Evolutionary conservation across 1,284 basidiomycete species (phyloP).

Genomic region (Tilletia setariae): DNA sequence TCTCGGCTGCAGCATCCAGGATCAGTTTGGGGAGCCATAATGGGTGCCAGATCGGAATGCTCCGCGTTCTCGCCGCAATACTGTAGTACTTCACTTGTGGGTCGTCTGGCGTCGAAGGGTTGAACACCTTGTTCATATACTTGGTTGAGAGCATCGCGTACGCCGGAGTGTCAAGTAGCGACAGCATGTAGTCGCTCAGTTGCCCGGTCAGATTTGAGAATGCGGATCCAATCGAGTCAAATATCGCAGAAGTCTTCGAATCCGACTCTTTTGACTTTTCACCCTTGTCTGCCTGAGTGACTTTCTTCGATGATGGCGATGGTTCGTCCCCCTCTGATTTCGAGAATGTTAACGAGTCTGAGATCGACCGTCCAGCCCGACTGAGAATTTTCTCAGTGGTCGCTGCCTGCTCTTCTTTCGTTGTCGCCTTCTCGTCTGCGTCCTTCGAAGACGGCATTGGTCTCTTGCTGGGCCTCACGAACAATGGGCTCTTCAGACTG

Average conservation of each 20-base stretch:
- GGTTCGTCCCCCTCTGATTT: neutral
- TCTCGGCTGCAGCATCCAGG: constrained; percentile 66
- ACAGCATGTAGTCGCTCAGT: constrained; percentile 83
- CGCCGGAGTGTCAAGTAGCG: constrained; percentile 89
- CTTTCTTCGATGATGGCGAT: neutral
- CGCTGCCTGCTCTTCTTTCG: constrained; percentile 20
- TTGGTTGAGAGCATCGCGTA: constrained; percentile 89
- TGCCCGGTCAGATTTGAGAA: constrained; percentile 58
- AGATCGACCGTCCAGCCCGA: constrained; percentile 17
- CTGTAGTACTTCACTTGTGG: constrained; percentile 83
- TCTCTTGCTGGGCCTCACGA: constrained; percentile 34
- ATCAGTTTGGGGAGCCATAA: constrained; percentile 95
- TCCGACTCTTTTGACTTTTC: constrained; percentile 57
- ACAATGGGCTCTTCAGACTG: constrained; percentile 47
- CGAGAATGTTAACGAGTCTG: neutral
- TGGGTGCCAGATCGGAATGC: constrained; percentile 82
- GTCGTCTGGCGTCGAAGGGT: constrained; percentile 82
- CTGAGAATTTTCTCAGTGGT: constrained; percentile 15
- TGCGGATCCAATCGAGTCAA: constrained; percentile 9
- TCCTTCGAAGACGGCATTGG: neutral
- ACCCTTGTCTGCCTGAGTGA: neutral
- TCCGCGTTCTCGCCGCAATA: constrained; percentile 73
- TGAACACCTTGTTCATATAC: constrained; percentile 82
- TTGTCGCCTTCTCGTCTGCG: neutral
- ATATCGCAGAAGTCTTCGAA: constrained; percentile 28